phyloP scores from a whole-genome alignment of 2,329 filamentous ascomycete species.

The Cadophora gregata region DNA sequence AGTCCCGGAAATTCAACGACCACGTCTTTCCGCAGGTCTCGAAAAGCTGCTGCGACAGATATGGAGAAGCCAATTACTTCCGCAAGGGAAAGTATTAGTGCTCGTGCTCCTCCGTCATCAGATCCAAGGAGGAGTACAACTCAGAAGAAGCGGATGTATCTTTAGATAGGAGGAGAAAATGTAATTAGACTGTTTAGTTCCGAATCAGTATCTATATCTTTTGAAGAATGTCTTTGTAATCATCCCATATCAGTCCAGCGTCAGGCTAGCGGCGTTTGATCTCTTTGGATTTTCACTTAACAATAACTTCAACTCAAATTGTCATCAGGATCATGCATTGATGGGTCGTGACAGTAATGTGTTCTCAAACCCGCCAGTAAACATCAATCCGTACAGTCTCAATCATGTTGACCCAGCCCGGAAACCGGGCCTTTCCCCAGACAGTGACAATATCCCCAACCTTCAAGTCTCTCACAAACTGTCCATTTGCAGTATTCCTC shows the following conservation, averaged over 20 bases:
- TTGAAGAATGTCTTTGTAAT: too few species aligned
- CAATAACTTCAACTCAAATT: too few species aligned
- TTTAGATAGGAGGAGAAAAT: neutral
- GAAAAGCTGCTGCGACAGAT: neutral
- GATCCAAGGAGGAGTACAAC: neutral
- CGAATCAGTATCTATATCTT: too few species aligned
- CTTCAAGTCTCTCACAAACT: slow-evolving; percentile 60
- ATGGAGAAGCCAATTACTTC: neutral
- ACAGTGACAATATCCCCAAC: slow-evolving; percentile 67
- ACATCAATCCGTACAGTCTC: slow-evolving; percentile 59
- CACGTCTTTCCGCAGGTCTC: too few species aligned
- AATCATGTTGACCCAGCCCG: slow-evolving; percentile 59
- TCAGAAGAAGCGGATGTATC: neutral
- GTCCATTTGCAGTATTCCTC: slow-evolving; percentile 55
- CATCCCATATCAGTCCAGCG: too few species aligned
- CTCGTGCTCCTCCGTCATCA: neutral
- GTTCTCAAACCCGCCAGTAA: slow-evolving; percentile 58
- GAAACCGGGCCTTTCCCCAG: slow-evolving; percentile 65
- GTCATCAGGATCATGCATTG: neutral
- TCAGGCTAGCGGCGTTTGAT: too few species aligned
- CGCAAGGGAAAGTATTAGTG: neutral
- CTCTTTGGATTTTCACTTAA: too few species aligned
- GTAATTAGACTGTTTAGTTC: too few species aligned
- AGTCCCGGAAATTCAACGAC: too few species aligned
- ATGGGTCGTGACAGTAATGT: neutral